phyloP scores from a whole-genome alignment of 1,284 basidiomycete genomes.

The Dichomitus squalens region DNA sequence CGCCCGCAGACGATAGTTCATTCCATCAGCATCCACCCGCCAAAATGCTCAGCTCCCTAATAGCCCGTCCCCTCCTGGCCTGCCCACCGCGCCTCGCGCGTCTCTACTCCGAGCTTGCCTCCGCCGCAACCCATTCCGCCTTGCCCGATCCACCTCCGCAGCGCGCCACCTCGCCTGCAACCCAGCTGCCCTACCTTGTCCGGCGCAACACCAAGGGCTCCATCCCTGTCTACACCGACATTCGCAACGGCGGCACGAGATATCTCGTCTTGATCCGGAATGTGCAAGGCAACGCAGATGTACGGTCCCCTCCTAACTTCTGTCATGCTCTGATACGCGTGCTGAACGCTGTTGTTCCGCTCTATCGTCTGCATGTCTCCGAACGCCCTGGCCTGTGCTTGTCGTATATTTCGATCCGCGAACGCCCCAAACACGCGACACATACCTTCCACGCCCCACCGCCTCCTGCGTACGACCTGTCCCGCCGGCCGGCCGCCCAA shows the following conservation, averaged over 20 bases:
- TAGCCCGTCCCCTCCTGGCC: conserved; percentile 7
- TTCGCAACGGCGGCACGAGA: conserved; percentile 63
- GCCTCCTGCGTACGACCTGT: background rate
- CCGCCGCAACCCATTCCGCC: conserved; percentile 6
- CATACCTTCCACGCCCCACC: background rate
- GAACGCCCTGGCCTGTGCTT: background rate
- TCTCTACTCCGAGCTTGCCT: conserved; percentile 12
- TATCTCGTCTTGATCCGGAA: conserved; percentile 51
- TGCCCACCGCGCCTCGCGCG: conserved; percentile 13
- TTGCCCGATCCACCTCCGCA: conserved; percentile 10
- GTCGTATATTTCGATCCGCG: background rate
- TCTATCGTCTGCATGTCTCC: background rate
- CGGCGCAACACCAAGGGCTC: conserved; percentile 63
- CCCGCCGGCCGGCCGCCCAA: background rate
- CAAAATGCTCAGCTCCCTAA: conserved; percentile 16
- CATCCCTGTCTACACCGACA: conserved; percentile 73
- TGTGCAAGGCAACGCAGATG: conserved; percentile 47
- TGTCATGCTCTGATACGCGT: conserved; percentile 4
- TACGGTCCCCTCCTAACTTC: conserved; percentile 30
- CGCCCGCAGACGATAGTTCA: background rate
- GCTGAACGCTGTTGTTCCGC: conserved; percentile 3
- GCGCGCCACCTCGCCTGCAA: conserved; percentile 10
- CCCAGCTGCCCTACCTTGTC: conserved; percentile 54
- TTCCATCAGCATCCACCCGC: background rate
- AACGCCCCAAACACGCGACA: background rate